phyloP scores from a whole-genome alignment of 2,329 filamentous ascomycete species.

The Tolypocladium ovalisporum region DNA sequence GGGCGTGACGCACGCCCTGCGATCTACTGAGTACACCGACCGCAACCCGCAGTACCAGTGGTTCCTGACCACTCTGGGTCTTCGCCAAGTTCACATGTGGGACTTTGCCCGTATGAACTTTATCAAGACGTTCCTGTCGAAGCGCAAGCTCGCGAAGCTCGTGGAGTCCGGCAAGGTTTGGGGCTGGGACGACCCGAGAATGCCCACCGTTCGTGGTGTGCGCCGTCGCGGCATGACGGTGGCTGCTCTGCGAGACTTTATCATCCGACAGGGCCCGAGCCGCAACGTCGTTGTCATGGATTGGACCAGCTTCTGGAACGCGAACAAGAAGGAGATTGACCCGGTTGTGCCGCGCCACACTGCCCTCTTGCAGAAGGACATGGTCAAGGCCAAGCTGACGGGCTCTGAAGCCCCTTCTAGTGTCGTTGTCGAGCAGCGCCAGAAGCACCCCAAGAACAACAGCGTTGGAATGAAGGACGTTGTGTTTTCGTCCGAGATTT shows the following conservation, averaged over 20 bases:
- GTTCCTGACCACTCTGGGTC: constrained; percentile 64
- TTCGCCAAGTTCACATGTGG: constrained; percentile 74
- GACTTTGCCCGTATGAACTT: constrained; percentile 82
- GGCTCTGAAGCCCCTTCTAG: constrained; percentile 56
- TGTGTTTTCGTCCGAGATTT: constrained; percentile 60
- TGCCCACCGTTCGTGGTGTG: constrained; percentile 76
- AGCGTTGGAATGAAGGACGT: constrained; percentile 80
- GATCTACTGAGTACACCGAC: constrained; percentile 81
- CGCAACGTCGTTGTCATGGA: constrained; percentile 78
- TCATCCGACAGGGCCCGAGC: constrained; percentile 72
- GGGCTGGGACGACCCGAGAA: constrained; percentile 80
- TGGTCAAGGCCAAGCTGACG: constrained; percentile 58
- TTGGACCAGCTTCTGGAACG: constrained; percentile 64
- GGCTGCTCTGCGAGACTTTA: constrained; percentile 70
- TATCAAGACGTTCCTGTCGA: constrained; percentile 70
- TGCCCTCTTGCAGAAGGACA: constrained; percentile 58
- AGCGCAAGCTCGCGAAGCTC: constrained; percentile 76
- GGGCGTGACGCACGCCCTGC: constrained; percentile 72
- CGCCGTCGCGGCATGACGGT: constrained; percentile 70
- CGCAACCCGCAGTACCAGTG: constrained; percentile 80
- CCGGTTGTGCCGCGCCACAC: constrained; percentile 65
- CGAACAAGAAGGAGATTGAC: constrained; percentile 77
- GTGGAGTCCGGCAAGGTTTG: constrained; percentile 66
- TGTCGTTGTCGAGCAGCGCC: constrained; percentile 61
- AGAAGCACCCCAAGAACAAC: constrained; percentile 83